Conservation (phyloP, 345 rosid species). For the Barbarea vulgaris region DNA sequence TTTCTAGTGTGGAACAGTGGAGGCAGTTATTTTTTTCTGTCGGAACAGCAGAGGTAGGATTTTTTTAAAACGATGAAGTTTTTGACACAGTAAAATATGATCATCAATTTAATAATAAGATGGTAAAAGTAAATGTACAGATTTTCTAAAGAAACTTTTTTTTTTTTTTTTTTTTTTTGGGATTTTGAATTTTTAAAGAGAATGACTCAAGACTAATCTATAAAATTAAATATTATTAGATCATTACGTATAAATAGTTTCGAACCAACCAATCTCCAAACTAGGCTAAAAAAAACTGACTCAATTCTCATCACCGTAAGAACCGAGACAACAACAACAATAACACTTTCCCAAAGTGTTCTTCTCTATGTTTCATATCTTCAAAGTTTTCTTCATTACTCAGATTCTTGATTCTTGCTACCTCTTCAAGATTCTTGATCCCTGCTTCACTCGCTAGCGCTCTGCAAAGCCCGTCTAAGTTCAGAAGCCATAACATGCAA, state of each 20-base stretch:
- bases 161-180: not conserved
- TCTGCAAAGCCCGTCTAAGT: conserved; percentile 69
- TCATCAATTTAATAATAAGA: not conserved
- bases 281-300: conserved; percentile 15
- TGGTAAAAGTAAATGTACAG: not conserved
- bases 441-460: conserved; percentile 54
- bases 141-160: not conserved
- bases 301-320: conserved; percentile 20
- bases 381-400: not conserved
- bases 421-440: conserved; percentile 6
- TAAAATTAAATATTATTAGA: conserved; percentile 17
- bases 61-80: not conserved
- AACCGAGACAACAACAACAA: conserved; percentile 15
- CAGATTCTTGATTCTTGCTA: conserved; percentile 6
- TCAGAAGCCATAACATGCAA: conserved; percentile 81
- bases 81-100: not conserved
- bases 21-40: not conserved
- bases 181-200: not conserved
- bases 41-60: not conserved
- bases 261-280: conserved; percentile 16
- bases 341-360: conserved; percentile 4
- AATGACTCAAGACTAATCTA: not conserved
- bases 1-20: not conserved
- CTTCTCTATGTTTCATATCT: conserved; percentile 23
- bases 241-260: conserved; percentile 34